phyloP scores from a whole-genome alignment of 176 grass and related monocot genomes.

The Pontederia crassipes region DNA sequence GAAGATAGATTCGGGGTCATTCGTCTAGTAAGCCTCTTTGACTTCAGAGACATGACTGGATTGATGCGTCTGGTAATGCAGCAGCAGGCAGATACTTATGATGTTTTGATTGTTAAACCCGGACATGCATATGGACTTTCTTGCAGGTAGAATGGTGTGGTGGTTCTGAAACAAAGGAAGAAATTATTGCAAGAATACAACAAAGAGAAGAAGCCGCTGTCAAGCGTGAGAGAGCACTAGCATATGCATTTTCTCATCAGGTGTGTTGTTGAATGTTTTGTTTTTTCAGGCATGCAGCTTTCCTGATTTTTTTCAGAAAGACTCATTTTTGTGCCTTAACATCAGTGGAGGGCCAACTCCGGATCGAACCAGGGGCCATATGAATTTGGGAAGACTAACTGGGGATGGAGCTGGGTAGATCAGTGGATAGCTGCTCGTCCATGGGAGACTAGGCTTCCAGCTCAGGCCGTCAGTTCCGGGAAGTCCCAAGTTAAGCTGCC shows the following conservation, averaged over 20 bases:
- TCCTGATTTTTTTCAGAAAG: too few relatives aligned
- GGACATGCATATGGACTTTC: conserved; percentile 7
- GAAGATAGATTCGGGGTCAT: too few relatives aligned
- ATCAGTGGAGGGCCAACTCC: conserved; percentile 82
- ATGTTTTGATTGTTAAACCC: neutral
- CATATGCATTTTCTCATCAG: conserved; percentile 95
- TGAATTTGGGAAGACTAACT: conserved; percentile 55
- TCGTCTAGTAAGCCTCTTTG: too few relatives aligned
- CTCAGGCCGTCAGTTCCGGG: conserved; percentile 30
- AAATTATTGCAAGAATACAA: conserved; percentile 75
- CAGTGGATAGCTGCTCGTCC: conserved; percentile 82
- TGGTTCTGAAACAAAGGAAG: conserved; percentile 67
- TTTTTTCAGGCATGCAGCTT: too few relatives aligned
- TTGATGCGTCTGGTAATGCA: too few relatives aligned
- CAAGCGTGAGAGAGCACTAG: conserved; percentile 78
- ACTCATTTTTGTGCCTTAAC: neutral
- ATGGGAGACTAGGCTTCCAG: conserved; percentile 66
- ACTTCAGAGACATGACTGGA: too few relatives aligned
- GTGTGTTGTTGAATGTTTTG: conserved; percentile 23
- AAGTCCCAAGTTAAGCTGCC: conserved; percentile 31
- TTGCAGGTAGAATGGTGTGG: conserved; percentile 78
- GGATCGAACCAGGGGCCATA: conserved; percentile 56
- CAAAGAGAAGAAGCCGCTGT: conserved; percentile 84
- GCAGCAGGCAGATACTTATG: too few relatives aligned
- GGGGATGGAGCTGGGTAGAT: conserved; percentile 97